Base-by-base conservation (phyloP, 305 asterid genomes). In the Fraxinus ornus region DNA sequence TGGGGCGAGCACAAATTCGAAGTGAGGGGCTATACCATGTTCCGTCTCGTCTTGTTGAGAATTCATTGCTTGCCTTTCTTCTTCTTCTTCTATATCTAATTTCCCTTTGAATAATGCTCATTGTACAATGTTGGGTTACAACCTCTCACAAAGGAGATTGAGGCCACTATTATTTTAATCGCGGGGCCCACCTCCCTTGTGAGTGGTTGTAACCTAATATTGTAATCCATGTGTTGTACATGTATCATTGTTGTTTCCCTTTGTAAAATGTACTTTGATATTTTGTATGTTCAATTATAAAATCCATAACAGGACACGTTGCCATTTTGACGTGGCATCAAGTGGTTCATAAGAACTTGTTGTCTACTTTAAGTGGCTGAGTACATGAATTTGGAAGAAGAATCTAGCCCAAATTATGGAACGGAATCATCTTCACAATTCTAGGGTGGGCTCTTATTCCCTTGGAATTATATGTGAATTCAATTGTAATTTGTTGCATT, bases 311-410 rank as follows among this genome's bases (percentile, higher is more conserved):
- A 76, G 28, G 80, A 79, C 83, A 84, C 84, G 83, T 87, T 24
- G 70, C n/a, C 78, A 36, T 57, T 26, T 52, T 73, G 80, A 83
- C 82, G 88, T 85, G 88, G 85, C 66, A 80, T 9, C 72, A 80
- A 71, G 32, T 57, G 81, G 80, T 52, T 85, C 87, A 77, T 15
- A 55, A 4, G 49, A 78, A 30, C n/a, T 24, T 82, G 15, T 75
- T 28, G 83, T 49, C 47, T 5, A 28, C 24, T 55, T 62, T 5
- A 10, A 22, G 30, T 62, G 33, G 72, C 2, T 8, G 33, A 62
- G 35, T 30, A 76, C 49, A 72, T 8, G 13, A 33, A 37, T 17
- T 78, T 52, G 19, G 30, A 44, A 70, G 44, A 68, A 44, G 78
- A 47, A 79, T 28, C 49, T 39, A 30, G 52, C 80, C 22, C 71